Evolutionary conservation across 768 basidiomycete genomes (phyloP), one percentile per base, ranked within the genome.

Genomic region (Coprinellus aureogranulatus): DNA sequence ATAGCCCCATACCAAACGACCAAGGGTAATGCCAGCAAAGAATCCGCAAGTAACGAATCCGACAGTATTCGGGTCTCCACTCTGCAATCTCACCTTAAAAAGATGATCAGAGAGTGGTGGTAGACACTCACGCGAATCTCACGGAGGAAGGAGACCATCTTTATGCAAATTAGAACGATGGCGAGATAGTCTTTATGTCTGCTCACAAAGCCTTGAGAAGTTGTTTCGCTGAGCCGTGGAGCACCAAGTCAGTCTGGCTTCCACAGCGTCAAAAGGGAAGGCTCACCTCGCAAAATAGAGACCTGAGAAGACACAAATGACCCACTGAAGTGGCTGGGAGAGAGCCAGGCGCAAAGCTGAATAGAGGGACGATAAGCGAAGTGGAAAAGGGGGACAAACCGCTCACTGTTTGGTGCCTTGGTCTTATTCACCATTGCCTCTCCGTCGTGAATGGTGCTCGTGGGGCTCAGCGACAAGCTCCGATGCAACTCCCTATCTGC

Each of bases 41-140:
- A 83, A 84, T 1, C 83, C 83, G 34, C 80, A 80, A 1, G 80
- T 77, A 2, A 82, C 81, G 61, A 84, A 85, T 3, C 84, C 84
- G 5, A 75, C 81, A 2, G 80, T 81, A 12, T 79, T 74, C 1
- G 77, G 76, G 60, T 82, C 72, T 11, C 80, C 83, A 53, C 75
- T 57, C 82, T 68, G 54, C 46, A 49, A 9, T 52, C 30, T 25
- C 20, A 12, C 55, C 67, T 53, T 37, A 53, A 47, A 47, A 31
- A 25, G 31, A 28, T 42, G 52, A 46, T 59, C 27, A 50, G 46
- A 4, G 45, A 39, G 26, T 10, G 31, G 12, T 34, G 9, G 18
- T 2, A 46, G 22, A 39, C 2, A 63, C 78, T 25, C 63, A 82
- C 82, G 55, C 81, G 70, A 16, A 68, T 68, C 4, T 65, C 72